A percentile compares a stretch with the other conserved stretches of the same genome.
phyloP scores from a whole-genome alignment of 1,139 yeast genomes.

The Saccharomyces hybrid region DNA sequence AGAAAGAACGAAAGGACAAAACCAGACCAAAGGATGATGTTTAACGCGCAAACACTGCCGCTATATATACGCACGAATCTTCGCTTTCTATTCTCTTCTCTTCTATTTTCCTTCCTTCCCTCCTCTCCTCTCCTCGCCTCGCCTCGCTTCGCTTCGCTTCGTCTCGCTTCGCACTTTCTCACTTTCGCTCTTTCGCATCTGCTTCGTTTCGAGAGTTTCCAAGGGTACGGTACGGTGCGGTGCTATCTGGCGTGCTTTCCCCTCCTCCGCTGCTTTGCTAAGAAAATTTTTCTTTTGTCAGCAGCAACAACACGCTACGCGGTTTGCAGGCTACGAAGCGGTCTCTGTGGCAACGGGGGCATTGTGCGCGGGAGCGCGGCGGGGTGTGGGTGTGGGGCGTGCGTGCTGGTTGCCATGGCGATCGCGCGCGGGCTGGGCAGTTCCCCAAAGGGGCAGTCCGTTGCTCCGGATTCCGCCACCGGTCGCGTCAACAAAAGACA shows the following conservation, averaged over 20 bases:
- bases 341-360: conserved; percentile 1
- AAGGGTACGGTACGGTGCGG: background rate
- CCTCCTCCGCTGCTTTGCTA: background rate
- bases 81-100: too few relatives aligned
- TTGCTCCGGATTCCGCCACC: background rate
- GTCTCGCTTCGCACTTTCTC: too few relatives aligned
- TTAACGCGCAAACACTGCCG: background rate
- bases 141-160: background rate
- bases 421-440: background rate
- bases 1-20: too few relatives aligned
- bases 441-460: background rate
- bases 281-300: background rate
- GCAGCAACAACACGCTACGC: conserved; percentile 1
- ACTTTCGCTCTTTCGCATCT: background rate
- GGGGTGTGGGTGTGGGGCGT: conserved; percentile 1
- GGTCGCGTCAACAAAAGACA: background rate
- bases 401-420: background rate
- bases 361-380: background rate
- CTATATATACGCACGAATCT: background rate
- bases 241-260: background rate
- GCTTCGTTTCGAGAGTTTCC: conserved; percentile 1
- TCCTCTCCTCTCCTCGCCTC: background rate
- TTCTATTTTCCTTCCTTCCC: background rate
- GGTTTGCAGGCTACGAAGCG: background rate
- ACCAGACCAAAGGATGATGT: background rate